A percentile compares a stretch with the other conserved stretches of the same genome.
Conservation (phyloP, 2,329 filamentous ascomycete genomes). For the Remersonia thermophila region DNA sequence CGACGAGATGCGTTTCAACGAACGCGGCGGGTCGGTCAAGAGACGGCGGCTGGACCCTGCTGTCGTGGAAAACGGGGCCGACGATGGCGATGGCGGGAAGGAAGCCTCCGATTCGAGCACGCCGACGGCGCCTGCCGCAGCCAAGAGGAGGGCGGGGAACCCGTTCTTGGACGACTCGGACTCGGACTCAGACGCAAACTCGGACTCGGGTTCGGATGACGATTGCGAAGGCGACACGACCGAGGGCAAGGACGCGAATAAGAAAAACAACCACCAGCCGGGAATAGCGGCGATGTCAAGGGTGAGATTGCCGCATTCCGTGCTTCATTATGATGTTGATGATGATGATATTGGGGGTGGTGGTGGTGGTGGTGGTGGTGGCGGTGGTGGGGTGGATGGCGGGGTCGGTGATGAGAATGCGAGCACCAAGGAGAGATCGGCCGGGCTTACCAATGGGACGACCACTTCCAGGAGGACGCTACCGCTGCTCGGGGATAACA, state of each 20-base stretch:
- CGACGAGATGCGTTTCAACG: conserved; percentile 25
- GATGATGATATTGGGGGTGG: too few species aligned
- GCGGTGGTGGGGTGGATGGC: too few species aligned
- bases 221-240: conserved; percentile 26
- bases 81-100: too few species aligned
- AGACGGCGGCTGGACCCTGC: conserved; percentile 29
- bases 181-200: conserved; percentile 40
- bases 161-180: conserved; percentile 60
- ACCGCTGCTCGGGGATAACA: conserved; percentile 8
- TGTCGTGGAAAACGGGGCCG: conserved; percentile 6
- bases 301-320: conserved; percentile 11
- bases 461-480: conserved; percentile 8
- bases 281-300: conserved; percentile 4
- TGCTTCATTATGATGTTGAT: conserved; percentile 2
- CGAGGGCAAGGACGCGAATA: too few species aligned
- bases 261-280: conserved; percentile 1
- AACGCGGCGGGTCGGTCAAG: conserved; percentile 26
- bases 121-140: conserved; percentile 8
- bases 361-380: too few species aligned
- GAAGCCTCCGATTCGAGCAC: background rate
- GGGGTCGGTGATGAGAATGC: too few species aligned
- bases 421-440: background rate
- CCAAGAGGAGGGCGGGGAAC: conserved; percentile 29
- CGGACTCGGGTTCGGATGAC: conserved; percentile 32
- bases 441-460: conserved; percentile 11